A percentile compares a stretch with the other conserved stretches of the same genome.
These are phyloP conservation scores for Boletus reticuloceps DNA, from an alignment of 768 basidiomycete species.

Conservation along the genomic window DNA sequence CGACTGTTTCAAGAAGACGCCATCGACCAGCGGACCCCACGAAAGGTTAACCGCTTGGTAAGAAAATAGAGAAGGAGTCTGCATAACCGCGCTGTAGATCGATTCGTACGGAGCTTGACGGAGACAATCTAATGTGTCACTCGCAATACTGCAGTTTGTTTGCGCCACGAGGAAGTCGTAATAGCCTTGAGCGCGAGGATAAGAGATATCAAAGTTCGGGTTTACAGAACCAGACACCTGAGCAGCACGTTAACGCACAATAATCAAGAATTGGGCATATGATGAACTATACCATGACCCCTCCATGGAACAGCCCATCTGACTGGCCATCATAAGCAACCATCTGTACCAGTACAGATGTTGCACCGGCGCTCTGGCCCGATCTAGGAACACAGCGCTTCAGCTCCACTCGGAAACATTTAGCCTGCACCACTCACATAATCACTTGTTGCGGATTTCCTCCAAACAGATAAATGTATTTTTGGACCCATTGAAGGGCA, in stretches of 20 bases:
- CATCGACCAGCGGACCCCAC: slow-evolving; percentile 10
- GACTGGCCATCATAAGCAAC: slow-evolving; percentile 1
- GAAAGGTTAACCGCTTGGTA: slow-evolving; percentile 9
- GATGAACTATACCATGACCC: slow-evolving; percentile 11
- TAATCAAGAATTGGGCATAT: background rate
- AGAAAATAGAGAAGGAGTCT: slow-evolving; percentile 5
- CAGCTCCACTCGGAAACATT: background rate
- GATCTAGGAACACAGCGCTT: background rate
- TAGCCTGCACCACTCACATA: slow-evolving; percentile 11
- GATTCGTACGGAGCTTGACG: slow-evolving; percentile 14
- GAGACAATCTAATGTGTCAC: slow-evolving; percentile 15
- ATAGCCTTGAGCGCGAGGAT: slow-evolving; percentile 2
- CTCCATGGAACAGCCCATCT: slow-evolving; percentile 18
- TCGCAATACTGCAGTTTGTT: slow-evolving; percentile 9
- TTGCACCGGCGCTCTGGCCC: background rate
- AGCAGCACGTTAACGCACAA: background rate
- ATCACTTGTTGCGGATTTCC: background rate
- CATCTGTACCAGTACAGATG: slow-evolving; percentile 1
- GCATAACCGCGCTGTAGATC: slow-evolving; percentile 4
- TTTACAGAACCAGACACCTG: slow-evolving; percentile 15
- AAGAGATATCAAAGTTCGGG: slow-evolving; percentile 2
- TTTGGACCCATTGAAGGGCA: slow-evolving; percentile 1
- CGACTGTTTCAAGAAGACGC: background rate
- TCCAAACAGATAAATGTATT: background rate
- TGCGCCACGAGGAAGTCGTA: slow-evolving; percentile 14